Evolutionary conservation across 73 alveolate genomes (phyloP).

Genomic region (Tetrahymena elliotti): DNA sequence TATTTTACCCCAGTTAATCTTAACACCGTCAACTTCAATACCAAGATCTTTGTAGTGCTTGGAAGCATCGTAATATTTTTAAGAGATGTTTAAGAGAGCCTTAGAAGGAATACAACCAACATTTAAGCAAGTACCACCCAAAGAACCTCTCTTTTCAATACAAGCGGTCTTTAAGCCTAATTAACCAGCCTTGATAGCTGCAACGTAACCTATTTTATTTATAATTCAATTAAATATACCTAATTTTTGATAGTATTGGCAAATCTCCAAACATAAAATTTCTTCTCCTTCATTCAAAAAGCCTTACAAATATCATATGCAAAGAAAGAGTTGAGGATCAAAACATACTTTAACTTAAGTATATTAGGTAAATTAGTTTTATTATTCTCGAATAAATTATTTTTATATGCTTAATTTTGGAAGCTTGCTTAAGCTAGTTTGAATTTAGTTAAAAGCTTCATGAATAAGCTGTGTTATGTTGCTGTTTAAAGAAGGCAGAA

Average conservation of each 20-base stretch:
- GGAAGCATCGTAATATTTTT: conserved; percentile 73
- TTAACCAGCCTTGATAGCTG: conserved; percentile 95
- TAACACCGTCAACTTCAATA: conserved; percentile 43
- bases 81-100: conserved; percentile 80
- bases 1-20: conserved; percentile 51
- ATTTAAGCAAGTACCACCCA: conserved; percentile 97
- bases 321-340: no score
- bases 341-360: background rate
- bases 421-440: background rate
- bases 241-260: background rate
- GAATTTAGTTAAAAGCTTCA: background rate
- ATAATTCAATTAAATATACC: background rate
- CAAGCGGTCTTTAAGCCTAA: conserved; percentile 92
- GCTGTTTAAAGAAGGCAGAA: background rate
- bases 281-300: background rate
- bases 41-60: conserved; percentile 76
- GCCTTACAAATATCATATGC: background rate
- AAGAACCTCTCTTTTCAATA: conserved; percentile 89
- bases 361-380: no score
- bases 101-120: conserved; percentile 92
- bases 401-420: background rate
- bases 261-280: background rate
- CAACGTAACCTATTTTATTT: conserved; percentile 53
- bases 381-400: no score
- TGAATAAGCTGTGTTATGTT: background rate